These are phyloP conservation scores for Nitzschia palea DNA, from an alignment of 108 stramenopile species.

Conservation along the genomic window DNA sequence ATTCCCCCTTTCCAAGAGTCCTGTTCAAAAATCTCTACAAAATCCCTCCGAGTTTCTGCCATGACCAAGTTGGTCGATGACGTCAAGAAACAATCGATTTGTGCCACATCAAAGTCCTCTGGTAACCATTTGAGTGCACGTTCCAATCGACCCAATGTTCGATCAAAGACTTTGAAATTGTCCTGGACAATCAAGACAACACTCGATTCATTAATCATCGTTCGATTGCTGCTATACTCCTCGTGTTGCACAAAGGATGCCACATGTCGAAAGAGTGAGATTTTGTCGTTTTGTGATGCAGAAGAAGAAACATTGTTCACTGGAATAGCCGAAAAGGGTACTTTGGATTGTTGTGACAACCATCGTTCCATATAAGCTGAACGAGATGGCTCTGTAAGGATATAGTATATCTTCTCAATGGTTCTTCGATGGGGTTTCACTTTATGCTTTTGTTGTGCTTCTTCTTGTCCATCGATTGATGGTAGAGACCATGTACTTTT, in stretches of 20 bases:
- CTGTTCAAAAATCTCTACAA: background rate
- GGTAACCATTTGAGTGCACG: background rate
- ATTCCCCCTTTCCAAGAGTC: background rate
- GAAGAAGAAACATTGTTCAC: no score
- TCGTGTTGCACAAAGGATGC: background rate
- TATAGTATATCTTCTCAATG: background rate
- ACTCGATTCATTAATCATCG: background rate
- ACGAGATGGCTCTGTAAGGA: background rate
- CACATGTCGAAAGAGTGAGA: background rate
- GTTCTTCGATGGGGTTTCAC: no score
- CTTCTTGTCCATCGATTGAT: no score
- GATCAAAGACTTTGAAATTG: conserved; percentile 1
- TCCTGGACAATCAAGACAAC: background rate
- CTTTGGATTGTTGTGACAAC: background rate
- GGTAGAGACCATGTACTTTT: no score
- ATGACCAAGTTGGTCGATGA: background rate
- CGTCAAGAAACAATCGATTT: background rate
- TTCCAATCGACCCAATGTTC: background rate
- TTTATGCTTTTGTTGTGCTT: no score
- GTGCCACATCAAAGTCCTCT: background rate
- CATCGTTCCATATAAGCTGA: background rate
- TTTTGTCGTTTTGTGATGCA: background rate
- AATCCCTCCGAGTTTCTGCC: background rate
- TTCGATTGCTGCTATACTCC: background rate
- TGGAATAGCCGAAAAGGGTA: background rate